Percentiles rank a stretch among this genome's conserved stretches.
Conservation (phyloP, 192 early-diverging fungal genomes). For the Physocladia obscura region DNA sequence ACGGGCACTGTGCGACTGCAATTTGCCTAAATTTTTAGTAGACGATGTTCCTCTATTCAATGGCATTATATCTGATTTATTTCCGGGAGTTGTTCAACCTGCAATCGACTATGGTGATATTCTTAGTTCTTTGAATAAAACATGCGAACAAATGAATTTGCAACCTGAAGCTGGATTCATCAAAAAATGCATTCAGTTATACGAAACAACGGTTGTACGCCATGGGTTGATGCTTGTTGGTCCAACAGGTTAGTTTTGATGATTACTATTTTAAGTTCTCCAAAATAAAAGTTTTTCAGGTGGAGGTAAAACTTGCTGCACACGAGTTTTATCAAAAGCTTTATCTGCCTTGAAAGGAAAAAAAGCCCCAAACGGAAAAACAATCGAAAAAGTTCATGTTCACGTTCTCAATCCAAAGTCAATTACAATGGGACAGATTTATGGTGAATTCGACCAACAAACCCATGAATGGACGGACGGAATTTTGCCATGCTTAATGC, state of each 20-base stretch:
- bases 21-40: slow-evolving; percentile 60
- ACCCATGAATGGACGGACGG: slow-evolving; percentile 69
- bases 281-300: slow-evolving; percentile 5
- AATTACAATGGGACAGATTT: slow-evolving; percentile 67
- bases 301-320: slow-evolving; percentile 58
- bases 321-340: slow-evolving; percentile 44
- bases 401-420: slow-evolving; percentile 64
- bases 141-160: slow-evolving; percentile 45
- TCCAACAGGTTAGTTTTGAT: slow-evolving; percentile 36
- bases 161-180: slow-evolving; percentile 54
- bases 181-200: slow-evolving; percentile 66
- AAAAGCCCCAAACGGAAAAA: slow-evolving; percentile 53
- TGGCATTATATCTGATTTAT: slow-evolving; percentile 61
- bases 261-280: background rate
- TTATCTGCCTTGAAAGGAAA: slow-evolving; percentile 45
- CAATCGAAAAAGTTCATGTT: slow-evolving; percentile 52
- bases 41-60: slow-evolving; percentile 65
- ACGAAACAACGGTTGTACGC: slow-evolving; percentile 61
- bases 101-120: slow-evolving; percentile 61
- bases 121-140: slow-evolving; percentile 45
- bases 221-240: slow-evolving; percentile 65
- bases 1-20: slow-evolving; percentile 58
- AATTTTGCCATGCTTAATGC: slow-evolving; percentile 57
- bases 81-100: slow-evolving; percentile 57
- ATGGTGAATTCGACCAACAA: slow-evolving; percentile 62